A percentile compares a stretch with the other conserved stretches of the same genome.
Evolutionary conservation across 2,329 filamentous ascomycete genomes (phyloP).

Genomic region (Stagonosporopsis cucurbitacearum): DNA sequence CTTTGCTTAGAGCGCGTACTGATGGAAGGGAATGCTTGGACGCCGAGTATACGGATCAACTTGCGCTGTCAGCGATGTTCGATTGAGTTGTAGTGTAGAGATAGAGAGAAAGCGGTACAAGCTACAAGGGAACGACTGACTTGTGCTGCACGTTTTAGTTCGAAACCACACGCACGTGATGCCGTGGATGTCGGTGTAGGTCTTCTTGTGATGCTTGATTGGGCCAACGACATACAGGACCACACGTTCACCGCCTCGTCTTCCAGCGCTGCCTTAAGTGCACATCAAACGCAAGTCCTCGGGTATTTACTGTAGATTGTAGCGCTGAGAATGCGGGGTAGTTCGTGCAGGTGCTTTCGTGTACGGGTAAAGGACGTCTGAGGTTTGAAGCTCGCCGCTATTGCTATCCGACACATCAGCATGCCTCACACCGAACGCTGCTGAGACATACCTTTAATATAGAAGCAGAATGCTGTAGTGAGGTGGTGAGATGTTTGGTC

Average conservation of each 20-base stretch:
- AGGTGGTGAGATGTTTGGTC: not conserved
- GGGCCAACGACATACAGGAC: not conserved
- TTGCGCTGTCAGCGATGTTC: not conserved
- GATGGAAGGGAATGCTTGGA: not conserved
- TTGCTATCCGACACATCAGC: not conserved
- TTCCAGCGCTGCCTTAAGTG: not conserved
- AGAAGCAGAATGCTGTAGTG: not conserved
- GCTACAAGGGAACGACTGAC: not conserved
- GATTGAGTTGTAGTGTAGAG: too few species aligned
- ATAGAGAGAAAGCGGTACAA: not conserved
- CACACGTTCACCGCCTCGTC: conserved; percentile 2
- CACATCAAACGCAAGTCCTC: not conserved
- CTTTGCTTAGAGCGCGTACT: not conserved
- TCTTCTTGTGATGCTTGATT: not conserved
- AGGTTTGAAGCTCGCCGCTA: not conserved
- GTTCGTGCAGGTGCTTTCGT: not conserved
- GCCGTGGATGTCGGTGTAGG: conserved; percentile 4
- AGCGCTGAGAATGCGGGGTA: not conserved
- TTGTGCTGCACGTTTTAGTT: not conserved
- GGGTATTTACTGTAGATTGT: conserved; percentile 3
- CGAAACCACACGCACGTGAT: not conserved
- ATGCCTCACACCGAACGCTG: too few species aligned
- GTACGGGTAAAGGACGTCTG: not conserved
- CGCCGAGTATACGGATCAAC: not conserved
- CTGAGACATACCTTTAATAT: not conserved